phyloP scores from a whole-genome alignment of 495 filamentous ascomycete genomes.

The Lepidopterella palustris region DNA sequence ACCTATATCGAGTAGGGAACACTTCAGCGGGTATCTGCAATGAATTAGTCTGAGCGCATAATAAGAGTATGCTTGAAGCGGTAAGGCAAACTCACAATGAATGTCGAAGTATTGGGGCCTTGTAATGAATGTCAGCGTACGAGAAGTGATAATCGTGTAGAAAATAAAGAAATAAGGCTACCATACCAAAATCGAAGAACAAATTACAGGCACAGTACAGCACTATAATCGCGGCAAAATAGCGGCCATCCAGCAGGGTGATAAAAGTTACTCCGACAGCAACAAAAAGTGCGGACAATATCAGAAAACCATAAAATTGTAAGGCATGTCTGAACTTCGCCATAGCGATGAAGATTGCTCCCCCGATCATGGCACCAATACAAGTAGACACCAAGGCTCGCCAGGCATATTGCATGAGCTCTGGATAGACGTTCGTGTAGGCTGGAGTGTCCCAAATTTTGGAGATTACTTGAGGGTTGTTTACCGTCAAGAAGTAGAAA shows the following conservation, averaged over 20 bases:
- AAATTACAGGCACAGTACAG: background rate
- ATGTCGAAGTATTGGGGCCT: background rate
- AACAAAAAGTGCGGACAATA: background rate
- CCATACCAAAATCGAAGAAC: conserved; percentile 1
- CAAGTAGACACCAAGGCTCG: background rate
- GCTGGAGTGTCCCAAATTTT: background rate
- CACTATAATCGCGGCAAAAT: background rate
- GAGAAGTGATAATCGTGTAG: no score
- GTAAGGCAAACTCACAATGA: background rate
- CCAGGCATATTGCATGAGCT: background rate
- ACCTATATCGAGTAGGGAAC: background rate
- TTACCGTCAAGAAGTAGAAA: conserved; percentile 1
- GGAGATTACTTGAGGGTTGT: background rate
- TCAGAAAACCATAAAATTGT: background rate
- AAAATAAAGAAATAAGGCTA: no score
- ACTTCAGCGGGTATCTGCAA: background rate
- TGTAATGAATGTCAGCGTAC: no score
- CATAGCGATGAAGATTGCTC: conserved; percentile 1
- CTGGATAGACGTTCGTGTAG: background rate
- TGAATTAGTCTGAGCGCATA: background rate
- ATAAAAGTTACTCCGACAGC: background rate
- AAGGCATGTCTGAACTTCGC: background rate
- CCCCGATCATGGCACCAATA: background rate
- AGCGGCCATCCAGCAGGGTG: background rate
- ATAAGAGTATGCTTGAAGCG: background rate